Evolutionary conservation across 345 rosid genomes (phyloP).

Genomic region (Firmiana major): DNA sequence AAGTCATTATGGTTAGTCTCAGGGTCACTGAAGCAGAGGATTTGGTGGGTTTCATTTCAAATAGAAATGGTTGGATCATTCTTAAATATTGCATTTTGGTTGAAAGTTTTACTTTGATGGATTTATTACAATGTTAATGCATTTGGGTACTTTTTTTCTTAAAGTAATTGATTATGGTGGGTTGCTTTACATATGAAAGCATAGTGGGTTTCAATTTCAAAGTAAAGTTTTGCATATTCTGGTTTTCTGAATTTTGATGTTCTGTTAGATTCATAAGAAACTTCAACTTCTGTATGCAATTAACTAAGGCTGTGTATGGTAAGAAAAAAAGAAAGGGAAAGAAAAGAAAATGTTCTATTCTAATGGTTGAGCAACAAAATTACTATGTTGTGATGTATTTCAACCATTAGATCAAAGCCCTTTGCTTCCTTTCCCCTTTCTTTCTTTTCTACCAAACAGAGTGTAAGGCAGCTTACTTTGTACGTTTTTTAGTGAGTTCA

Average conservation of each 20-base stretch:
- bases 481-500: too few relatives aligned
- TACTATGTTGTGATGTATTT: too few relatives aligned
- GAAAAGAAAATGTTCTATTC: too few relatives aligned
- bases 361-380: too few relatives aligned
- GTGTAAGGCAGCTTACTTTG: neutral
- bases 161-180: too few relatives aligned
- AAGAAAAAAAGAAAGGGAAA: too few relatives aligned
- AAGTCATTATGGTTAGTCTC: neutral
- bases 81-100: neutral
- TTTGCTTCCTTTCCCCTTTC: too few relatives aligned
- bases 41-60: neutral
- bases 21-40: neutral
- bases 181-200: too few relatives aligned
- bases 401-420: too few relatives aligned
- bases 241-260: neutral
- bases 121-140: neutral
- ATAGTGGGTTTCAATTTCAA: neutral
- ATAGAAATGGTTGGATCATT: neutral
- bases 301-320: too few relatives aligned
- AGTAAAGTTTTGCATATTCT: neutral
- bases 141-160: too few relatives aligned
- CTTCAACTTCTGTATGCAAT: neutral
- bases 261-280: neutral
- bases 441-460: too few relatives aligned
- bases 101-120: neutral